phyloP scores from a whole-genome alignment of 2,329 filamentous ascomycete species.

The Ophiostoma ips region DNA sequence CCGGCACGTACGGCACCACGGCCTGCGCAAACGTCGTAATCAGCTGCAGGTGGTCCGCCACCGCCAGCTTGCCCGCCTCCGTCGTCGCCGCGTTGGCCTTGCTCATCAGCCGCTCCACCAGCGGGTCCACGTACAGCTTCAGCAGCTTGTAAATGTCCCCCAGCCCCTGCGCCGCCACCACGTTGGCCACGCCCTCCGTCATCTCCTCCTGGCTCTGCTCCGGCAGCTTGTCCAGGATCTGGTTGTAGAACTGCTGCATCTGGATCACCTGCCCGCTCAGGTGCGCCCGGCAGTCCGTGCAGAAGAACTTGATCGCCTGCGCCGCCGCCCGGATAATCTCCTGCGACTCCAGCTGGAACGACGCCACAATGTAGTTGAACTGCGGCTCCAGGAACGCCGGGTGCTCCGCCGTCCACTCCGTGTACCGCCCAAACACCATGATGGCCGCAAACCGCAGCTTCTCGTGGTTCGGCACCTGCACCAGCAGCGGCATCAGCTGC shows the following conservation, averaged over 20 bases:
- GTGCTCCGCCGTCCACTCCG: conserved; percentile 92
- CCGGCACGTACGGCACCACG: conserved; percentile 59
- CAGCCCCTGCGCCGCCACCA: conserved; percentile 73
- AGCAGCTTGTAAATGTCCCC: conserved; percentile 71
- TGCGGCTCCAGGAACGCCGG: conserved; percentile 85
- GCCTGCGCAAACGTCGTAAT: conserved; percentile 80
- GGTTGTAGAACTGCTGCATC: conserved; percentile 83
- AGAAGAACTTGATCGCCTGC: conserved; percentile 92
- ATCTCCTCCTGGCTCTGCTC: conserved; percentile 85
- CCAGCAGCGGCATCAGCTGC: conserved; percentile 82
- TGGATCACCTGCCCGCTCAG: conserved; percentile 73
- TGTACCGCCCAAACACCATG: conserved; percentile 93
- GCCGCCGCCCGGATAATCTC: conserved; percentile 88
- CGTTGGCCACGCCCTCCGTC: conserved; percentile 85
- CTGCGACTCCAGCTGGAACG: conserved; percentile 75
- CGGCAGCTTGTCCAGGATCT: conserved; percentile 74
- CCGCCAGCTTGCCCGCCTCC: conserved; percentile 68
- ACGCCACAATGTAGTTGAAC: conserved; percentile 88
- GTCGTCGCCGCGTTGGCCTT: conserved; percentile 77
- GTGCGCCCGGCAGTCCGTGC: conserved; percentile 81
- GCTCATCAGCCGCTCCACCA: conserved; percentile 71
- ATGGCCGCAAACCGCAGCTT: conserved; percentile 98
- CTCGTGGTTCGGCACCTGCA: conserved; percentile 88
- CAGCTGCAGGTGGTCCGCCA: conserved; percentile 86
- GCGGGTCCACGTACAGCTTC: conserved; percentile 85